Base-by-base conservation (phyloP, 2,329 filamentous ascomycete genomes). In the Arthrobotrys megalospora region DNA sequence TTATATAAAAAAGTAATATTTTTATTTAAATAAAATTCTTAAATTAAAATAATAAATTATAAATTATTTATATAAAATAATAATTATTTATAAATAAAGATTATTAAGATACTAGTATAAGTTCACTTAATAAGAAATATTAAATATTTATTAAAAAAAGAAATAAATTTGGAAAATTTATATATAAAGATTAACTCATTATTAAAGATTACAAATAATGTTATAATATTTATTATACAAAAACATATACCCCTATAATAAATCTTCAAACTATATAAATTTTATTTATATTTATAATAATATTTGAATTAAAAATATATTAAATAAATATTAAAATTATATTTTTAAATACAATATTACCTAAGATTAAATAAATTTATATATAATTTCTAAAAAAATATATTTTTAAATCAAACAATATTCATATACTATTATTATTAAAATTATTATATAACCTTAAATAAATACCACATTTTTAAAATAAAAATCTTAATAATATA, bases 161-260 rank as follows among this genome's bases (percentile, higher is more conserved):
- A n/a, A n/a, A n/a, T n/a, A n/a, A n/a, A n/a, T n/a, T n/a, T n/a
- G n/a, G n/a, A n/a, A n/a, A n/a, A n/a, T n/a, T n/a, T n/a, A n/a
- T n/a, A n/a, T n/a, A n/a, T n/a, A n/a, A 71, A 60, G 34, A 55
- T 32, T 19, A 67, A 52, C 10, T 52, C 58, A 55, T 36, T 52
- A 28, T 19, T 48, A 55, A 55, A 67, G 14, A 48, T 7, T 48
- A 48, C 6, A 48, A 48, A 48, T 48, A n/a, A n/a, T 6, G 14
- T 6, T 48, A 48, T n/a, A 48, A 48, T 6, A 48, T 48, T 7
- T 48, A n/a, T n/a, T 48, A 5, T 48, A 48, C 14, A 7, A 48
- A 48, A 48, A 48, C 14, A 48, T n/a, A n/a, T 58, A 58, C 34
- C n/a, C n/a, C n/a, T n/a, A n/a, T n/a, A n/a, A n/a, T n/a, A n/a